phyloP scores from a whole-genome alignment of 371 early-diverging fungal species.

The Homolaphlyctis polyrhiza region DNA sequence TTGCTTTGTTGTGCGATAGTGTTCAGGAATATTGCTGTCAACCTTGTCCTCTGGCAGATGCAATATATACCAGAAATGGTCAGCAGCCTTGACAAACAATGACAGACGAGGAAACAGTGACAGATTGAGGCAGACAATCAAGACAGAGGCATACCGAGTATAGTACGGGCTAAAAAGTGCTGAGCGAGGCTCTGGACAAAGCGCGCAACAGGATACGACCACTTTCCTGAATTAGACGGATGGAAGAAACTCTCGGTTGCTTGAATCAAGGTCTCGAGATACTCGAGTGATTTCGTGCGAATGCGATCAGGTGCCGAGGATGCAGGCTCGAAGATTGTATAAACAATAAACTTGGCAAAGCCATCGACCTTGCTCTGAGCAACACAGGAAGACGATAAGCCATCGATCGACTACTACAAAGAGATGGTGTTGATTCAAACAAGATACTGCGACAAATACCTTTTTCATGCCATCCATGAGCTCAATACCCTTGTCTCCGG shows the following conservation, averaged over 20 bases:
- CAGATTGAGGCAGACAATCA: neutral
- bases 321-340: constrained; percentile 46
- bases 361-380: constrained; percentile 48
- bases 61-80: neutral
- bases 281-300: constrained; percentile 39
- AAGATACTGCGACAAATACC: too few species aligned
- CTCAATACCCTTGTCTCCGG: neutral
- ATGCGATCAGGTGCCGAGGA: neutral
- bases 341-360: constrained; percentile 72
- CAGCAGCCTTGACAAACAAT: too few species aligned
- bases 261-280: constrained; percentile 68
- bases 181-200: constrained; percentile 57
- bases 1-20: constrained; percentile 53
- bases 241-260: constrained; percentile 84
- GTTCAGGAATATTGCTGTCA: constrained; percentile 57
- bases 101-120: neutral
- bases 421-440: too few species aligned
- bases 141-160: neutral
- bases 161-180: constrained; percentile 58
- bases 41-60: constrained; percentile 37
- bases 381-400: neutral
- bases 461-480: neutral
- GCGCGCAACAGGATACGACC: constrained; percentile 64
- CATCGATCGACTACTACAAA: too few species aligned
- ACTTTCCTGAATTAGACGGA: constrained; percentile 81